These are phyloP conservation scores for Backusella parvicylindrica DNA, from an alignment of 192 early-diverging fungal genomes.

Conservation along the genomic window DNA sequence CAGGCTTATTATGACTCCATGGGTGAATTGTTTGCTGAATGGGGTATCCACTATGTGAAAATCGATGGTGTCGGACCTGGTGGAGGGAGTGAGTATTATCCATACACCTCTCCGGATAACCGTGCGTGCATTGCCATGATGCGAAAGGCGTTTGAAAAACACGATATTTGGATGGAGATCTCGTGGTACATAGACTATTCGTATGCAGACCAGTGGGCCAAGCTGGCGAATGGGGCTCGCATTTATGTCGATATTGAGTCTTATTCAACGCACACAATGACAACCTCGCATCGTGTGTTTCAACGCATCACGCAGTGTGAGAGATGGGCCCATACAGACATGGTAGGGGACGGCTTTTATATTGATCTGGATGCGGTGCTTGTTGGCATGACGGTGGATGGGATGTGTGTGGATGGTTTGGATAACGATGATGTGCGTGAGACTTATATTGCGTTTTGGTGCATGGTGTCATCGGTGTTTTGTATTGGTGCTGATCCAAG, in stretches of 20 bases:
- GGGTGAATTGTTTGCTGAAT: conserved; percentile 28
- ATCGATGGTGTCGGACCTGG: conserved; percentile 31
- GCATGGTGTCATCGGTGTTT: conserved; percentile 24
- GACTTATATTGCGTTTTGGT: conserved; percentile 30
- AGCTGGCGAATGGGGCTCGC: conserved; percentile 22
- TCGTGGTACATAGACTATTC: conserved; percentile 27
- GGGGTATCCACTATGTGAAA: conserved; percentile 28
- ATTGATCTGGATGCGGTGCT: conserved; percentile 25
- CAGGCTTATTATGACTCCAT: conserved; percentile 26
- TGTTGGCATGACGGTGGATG: conserved; percentile 30
- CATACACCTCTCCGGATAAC: conserved; percentile 26
- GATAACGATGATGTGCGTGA: conserved; percentile 22
- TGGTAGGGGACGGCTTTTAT: conserved; percentile 21
- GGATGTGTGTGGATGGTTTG: conserved; percentile 25
- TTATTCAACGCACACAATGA: conserved; percentile 26
- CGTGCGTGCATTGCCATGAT: conserved; percentile 16
- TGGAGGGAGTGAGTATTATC: conserved; percentile 20
- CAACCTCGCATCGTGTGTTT: conserved; percentile 27
- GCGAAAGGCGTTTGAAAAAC: conserved; percentile 14
- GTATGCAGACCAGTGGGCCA: conserved; percentile 17
- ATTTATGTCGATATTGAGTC: conserved; percentile 32
- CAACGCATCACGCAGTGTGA: conserved; percentile 18
- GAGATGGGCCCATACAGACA: conserved; percentile 15
- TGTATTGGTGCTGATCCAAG: conserved; percentile 31
- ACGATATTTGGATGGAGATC: conserved; percentile 32